Evolutionary conservation across 495 filamentous ascomycete genomes (phyloP), one percentile per base, ranked within the genome.

Genomic region (Penicillium turbatum): DNA sequence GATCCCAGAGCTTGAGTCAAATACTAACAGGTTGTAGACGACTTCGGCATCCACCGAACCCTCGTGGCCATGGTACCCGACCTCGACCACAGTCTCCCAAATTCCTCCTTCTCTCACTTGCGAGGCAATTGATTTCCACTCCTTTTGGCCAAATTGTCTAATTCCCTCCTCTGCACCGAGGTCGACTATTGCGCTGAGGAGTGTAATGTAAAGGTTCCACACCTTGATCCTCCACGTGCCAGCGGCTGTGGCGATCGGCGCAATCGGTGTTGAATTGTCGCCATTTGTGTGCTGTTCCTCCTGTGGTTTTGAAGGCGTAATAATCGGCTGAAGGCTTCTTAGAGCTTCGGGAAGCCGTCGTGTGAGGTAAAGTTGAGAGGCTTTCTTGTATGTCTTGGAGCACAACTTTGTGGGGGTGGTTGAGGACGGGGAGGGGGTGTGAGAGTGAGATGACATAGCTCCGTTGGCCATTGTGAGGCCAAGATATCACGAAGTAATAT

Each of bases 161-260:
- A 92, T 96, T 29, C 92, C 93, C 65, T 96, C 90, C 59, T 96
- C 89, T n/a, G 85, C 71, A 15, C 88, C 89, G 58, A 97, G 76
- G 55, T 97, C 91, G 32, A 92, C 77, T 41, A 96, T 86, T 21
- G 88, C 88, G 71, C 96, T 95, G 31, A 97, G 78, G 21, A 97
- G 82, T 0, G 90, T 95, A 45, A 97, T 82, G 68, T 97, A 97
- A 59, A 98, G 79, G 69, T 89, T 95, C 95, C 95, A 98, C 49
- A 97, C 83, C 68, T 96, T 97, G 70, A 96, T 89, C 56, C 92
- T 78, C 52, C 87, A 89, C 35, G 83, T 85, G 47, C 83, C 78
- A 42, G 87, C 87, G 50, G 87, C 87, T 55, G 74, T 77, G 47
- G 84, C 83, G 45, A 96, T 84, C 3, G 88, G 88, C 37, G 89